Evolutionary conservation across 202 grass and related monocot species (phyloP), one percentile per base, ranked within the genome.

Genomic region (Panicum virgatum): DNA sequence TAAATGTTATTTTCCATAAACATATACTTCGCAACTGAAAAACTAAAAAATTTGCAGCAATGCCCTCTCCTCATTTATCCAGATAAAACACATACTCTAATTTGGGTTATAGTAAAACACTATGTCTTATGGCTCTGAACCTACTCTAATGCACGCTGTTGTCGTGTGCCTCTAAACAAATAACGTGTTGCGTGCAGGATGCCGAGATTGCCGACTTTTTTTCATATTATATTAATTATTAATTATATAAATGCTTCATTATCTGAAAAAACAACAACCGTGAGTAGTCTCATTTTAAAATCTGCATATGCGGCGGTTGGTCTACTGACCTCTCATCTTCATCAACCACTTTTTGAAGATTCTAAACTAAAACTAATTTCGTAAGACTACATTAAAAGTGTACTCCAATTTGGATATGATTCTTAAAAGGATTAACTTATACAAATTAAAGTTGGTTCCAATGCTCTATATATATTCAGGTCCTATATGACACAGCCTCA

Each of bases 311-410:
- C 20, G 20, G 72, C 52, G 20, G 20, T 43, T 59, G 47, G 22
- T 79, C 46, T 67, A 42, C 32, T 25, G 16, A 53, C 44, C 60
- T 37, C 29, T 65, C 27, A 79, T 52, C n/a, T 19, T 66, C 44
- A 79, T 68, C 16, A 68, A 43, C 23, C 9, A 69, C 50, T 53
- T 68, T 67, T 29, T 56, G 34, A 42, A 80, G 63, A 42, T 80
- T 69, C 48, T 27, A 9, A 12, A 42, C 52, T n/a, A 36, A 64
- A 16, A 3, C 4, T 48, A 69, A 69, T 69, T 67, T 68, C 77
- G 57, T 69, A 80, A 57, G 48, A 80, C 37, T 69, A 20, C 23
- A 42, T 0, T 16, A 39, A 42, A 54, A 57, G 14, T 42, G 3
- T 43, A 66, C 27, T 50, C 32, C 22, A 11, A 9, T 79, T 53